phyloP scores from a whole-genome alignment of 768 basidiomycete genomes.

The Filobasidium floriforme region DNA sequence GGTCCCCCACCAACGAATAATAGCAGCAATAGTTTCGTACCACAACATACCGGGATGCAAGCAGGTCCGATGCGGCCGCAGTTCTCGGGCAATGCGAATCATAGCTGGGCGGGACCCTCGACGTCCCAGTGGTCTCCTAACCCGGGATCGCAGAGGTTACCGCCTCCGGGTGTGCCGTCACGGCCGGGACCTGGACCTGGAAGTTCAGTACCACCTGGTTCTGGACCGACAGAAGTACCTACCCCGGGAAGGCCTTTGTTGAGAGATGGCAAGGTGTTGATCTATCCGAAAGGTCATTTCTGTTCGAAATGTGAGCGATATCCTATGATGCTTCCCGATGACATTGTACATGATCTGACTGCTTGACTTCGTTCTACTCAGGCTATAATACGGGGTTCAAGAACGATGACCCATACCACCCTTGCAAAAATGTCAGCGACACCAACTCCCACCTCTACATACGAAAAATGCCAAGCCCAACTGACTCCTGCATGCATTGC shows the following conservation, averaged over 20 bases:
- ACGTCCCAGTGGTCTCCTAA: background rate
- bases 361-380: background rate
- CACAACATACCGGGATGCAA: background rate
- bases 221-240: background rate
- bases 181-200: background rate
- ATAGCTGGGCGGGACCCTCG: background rate
- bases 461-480: background rate
- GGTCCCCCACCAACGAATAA: background rate
- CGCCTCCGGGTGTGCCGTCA: background rate
- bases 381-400: conserved; percentile 3
- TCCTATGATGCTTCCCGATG: background rate
- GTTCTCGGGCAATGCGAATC: background rate
- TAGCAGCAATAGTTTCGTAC: background rate
- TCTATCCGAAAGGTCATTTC: background rate
- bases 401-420: conserved; percentile 4
- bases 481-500: too few relatives aligned
- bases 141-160: background rate
- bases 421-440: background rate
- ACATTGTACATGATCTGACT: background rate
- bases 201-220: background rate
- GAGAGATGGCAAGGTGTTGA: background rate
- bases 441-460: background rate
- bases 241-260: background rate
- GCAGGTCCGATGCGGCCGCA: background rate
- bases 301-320: background rate